Percentiles rank a stretch among this genome's conserved stretches.
phyloP scores from a whole-genome alignment of 2,329 filamentous ascomycete genomes.

The Aspergillus novoparasiticus region DNA sequence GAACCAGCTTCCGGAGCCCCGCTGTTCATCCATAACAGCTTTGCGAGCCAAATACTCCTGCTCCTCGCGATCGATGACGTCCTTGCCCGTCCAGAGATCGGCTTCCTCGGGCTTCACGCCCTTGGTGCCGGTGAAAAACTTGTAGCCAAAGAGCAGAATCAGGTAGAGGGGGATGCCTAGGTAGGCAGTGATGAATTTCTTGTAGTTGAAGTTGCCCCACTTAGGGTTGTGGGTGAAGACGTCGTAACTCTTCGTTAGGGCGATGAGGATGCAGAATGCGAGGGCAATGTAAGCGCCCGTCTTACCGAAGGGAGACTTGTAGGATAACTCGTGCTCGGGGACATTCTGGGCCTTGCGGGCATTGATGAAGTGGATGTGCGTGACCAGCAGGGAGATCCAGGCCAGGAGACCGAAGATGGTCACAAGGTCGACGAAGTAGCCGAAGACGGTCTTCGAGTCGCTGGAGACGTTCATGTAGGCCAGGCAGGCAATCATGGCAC shows the following conservation, averaged over 20 bases:
- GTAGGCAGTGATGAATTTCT: slow-evolving; percentile 77
- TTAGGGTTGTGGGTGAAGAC: slow-evolving; percentile 61
- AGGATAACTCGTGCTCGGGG: slow-evolving; percentile 59
- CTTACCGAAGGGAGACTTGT: slow-evolving; percentile 71
- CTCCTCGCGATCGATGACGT: slow-evolving; percentile 72
- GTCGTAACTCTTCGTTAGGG: slow-evolving; percentile 79
- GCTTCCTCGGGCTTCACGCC: slow-evolving; percentile 60
- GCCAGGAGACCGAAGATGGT: slow-evolving; percentile 68
- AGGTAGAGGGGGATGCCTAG: slow-evolving; percentile 76
- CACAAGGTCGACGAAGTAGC: slow-evolving; percentile 68
- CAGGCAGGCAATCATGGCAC: slow-evolving; percentile 64
- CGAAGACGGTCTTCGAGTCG: slow-evolving; percentile 61
- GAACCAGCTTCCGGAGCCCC: slow-evolving; percentile 51
- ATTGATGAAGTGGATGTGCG: slow-evolving; percentile 67
- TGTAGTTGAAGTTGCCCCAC: slow-evolving; percentile 66
- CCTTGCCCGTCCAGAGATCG: slow-evolving; percentile 74
- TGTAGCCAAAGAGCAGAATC: slow-evolving; percentile 69
- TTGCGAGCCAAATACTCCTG: slow-evolving; percentile 65
- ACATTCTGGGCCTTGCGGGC: slow-evolving; percentile 65
- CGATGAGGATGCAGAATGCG: slow-evolving; percentile 70
- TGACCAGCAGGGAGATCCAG: slow-evolving; percentile 69
- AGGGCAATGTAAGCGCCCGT: slow-evolving; percentile 70
- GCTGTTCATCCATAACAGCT: slow-evolving; percentile 44
- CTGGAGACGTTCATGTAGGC: slow-evolving; percentile 68
- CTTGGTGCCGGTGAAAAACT: slow-evolving; percentile 58